Evolutionary conservation across 768 basidiomycete species (phyloP).

Genomic region (Chalciporus sphaerocephalus): DNA sequence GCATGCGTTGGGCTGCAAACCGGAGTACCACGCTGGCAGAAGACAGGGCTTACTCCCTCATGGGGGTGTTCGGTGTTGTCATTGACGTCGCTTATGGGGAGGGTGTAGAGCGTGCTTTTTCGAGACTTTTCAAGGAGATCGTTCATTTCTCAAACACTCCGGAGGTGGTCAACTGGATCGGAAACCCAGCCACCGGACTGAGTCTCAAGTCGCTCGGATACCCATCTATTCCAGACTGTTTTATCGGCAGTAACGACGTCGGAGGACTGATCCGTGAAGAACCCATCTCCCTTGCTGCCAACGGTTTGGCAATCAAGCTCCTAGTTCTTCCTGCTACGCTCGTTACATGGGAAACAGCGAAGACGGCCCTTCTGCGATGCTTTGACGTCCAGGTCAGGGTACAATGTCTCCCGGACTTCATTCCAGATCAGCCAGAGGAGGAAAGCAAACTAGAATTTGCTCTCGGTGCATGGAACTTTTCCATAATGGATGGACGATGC

Average conservation of each 20-base stretch:
- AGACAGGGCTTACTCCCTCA: constrained; percentile 7
- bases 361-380: not conserved
- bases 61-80: constrained; percentile 3
- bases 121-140: not conserved
- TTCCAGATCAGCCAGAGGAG: not conserved
- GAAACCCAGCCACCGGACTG: not conserved
- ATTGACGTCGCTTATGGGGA: not conserved
- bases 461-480: not conserved
- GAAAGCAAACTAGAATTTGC: not conserved
- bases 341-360: not conserved
- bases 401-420: not conserved
- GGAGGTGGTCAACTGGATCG: not conserved
- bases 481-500: not conserved
- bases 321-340: not conserved
- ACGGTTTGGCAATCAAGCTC: not conserved
- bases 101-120: not conserved
- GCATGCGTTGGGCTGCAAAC: constrained; percentile 4
- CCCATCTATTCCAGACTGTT: not conserved
- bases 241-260: not conserved
- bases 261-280: not conserved
- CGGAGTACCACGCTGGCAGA: not conserved
- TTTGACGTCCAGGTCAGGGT: not conserved
- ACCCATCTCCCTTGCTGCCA: not conserved
- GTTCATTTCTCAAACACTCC: not conserved
- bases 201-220: not conserved